Conservation (phyloP, 345 rosid species). For the Ceriops tagal region DNA sequence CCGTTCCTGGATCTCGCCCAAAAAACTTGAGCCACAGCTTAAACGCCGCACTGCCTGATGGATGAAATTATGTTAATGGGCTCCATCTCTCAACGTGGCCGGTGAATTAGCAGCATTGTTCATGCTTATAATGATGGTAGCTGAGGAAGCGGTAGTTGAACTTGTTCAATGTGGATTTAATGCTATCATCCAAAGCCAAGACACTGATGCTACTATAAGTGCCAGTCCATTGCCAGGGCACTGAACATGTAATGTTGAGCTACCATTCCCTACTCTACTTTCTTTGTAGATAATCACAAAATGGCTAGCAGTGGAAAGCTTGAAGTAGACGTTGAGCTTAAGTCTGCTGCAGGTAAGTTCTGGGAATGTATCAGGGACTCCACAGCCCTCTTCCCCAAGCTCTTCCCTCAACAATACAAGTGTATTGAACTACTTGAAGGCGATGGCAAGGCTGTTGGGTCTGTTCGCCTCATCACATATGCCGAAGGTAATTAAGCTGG, state of each 20-base stretch:
- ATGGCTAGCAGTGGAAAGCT: constrained; percentile 63
- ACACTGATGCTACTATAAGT: constrained; percentile 8
- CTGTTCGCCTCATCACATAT: constrained; percentile 65
- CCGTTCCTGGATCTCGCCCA: no score
- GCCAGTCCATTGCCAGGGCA: background rate
- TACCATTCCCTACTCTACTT: background rate
- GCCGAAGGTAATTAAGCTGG: constrained; percentile 44
- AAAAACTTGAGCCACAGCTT: no score
- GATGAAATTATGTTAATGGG: background rate
- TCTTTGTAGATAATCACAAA: background rate
- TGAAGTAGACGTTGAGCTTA: constrained; percentile 66
- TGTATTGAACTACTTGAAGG: constrained; percentile 75
- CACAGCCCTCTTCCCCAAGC: constrained; percentile 54
- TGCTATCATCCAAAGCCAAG: constrained; percentile 15
- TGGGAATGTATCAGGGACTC: constrained; percentile 67
- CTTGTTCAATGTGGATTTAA: constrained; percentile 18
- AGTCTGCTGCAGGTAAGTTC: constrained; percentile 61
- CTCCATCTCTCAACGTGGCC: background rate
- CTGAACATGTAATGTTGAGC: background rate
- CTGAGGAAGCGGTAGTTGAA: constrained; percentile 26
- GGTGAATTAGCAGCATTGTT: background rate
- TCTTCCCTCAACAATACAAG: constrained; percentile 73
- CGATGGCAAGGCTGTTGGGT: constrained; percentile 74
- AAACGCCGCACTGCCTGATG: background rate
- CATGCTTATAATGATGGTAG: background rate